Percentiles rank a stretch among this genome's conserved stretches.
Conservation (phyloP, 192 early-diverging fungal species). For the Podila horticola region DNA sequence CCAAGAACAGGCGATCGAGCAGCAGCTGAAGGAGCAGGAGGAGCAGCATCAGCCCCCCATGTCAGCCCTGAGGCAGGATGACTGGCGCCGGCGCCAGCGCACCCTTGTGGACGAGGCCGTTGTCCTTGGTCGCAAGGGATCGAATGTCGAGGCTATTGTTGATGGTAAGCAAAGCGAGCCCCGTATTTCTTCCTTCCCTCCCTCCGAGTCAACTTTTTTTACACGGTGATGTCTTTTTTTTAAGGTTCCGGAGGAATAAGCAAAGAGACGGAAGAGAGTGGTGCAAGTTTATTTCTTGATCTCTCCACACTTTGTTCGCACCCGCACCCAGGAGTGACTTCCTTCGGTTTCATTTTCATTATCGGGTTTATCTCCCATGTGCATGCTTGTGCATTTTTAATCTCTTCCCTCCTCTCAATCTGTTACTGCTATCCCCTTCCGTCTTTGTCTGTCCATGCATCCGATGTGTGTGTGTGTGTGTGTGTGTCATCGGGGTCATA, state of each 20-base stretch:
- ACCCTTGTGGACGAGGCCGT: slow-evolving; percentile 49
- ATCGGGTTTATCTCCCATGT: slow-evolving; percentile 6
- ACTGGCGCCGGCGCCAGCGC: slow-evolving; percentile 41
- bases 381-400: slow-evolving; percentile 3
- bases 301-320: slow-evolving; percentile 7
- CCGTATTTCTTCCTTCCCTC: not conserved
- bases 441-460: not conserved
- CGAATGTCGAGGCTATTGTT: slow-evolving; percentile 64
- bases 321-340: not conserved
- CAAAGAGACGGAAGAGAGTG: not conserved
- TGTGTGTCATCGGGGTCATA: no score
- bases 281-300: slow-evolving; percentile 4
- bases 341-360: slow-evolving; percentile 4
- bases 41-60: slow-evolving; percentile 49
- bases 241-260: not conserved
- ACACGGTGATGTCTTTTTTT: not conserved
- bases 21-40: slow-evolving; percentile 43
- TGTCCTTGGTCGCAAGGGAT: slow-evolving; percentile 56
- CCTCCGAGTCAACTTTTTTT: slow-evolving; percentile 1
- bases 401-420: not conserved
- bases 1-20: slow-evolving; percentile 46
- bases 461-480: no score
- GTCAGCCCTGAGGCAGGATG: slow-evolving; percentile 37
- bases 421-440: not conserved
- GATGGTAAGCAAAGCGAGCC: slow-evolving; percentile 42